Percentiles rank a stretch among this genome's conserved stretches.
Conservation (phyloP, 169 alveolate genomes). For the Theileria sp. region DNA sequence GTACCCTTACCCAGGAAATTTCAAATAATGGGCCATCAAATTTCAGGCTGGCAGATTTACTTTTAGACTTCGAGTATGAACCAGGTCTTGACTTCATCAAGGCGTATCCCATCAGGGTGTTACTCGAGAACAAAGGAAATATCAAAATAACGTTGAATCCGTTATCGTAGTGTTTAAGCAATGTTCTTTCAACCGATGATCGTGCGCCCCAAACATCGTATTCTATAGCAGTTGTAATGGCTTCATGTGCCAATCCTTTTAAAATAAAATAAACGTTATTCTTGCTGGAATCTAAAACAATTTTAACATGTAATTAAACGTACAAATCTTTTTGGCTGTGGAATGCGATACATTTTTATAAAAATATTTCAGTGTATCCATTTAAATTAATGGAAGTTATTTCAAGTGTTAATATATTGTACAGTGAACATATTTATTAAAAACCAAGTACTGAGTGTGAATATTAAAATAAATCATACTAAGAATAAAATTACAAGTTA, state of each 20-base stretch:
- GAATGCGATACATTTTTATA: conserved; percentile 44
- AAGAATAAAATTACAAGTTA: neutral
- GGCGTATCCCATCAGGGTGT: conserved; percentile 70
- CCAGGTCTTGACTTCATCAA: conserved; percentile 76
- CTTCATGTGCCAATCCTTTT: conserved; percentile 67
- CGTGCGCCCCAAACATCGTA: conserved; percentile 75
- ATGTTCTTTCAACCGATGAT: conserved; percentile 60
- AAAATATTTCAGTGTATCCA: conserved; percentile 48
- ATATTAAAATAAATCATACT: neutral
- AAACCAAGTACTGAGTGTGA: neutral
- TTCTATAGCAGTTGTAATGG: conserved; percentile 55
- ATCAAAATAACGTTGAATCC: conserved; percentile 66
- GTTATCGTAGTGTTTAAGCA: conserved; percentile 40
- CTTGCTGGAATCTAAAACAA: conserved; percentile 14
- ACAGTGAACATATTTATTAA: neutral
- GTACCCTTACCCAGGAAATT: conserved; percentile 68
- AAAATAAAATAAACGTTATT: conserved; percentile 60
- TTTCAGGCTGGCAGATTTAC: conserved; percentile 57
- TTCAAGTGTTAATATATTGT: neutral
- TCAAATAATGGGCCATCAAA: conserved; percentile 72
- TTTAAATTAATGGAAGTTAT: conserved; percentile 2
- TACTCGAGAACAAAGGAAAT: conserved; percentile 53
- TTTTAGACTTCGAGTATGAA: conserved; percentile 36
- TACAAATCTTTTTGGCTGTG: conserved; percentile 36
- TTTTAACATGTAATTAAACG: neutral